These are phyloP conservation scores for Furcasterigmium sp. DNA, from an alignment of 2,329 filamentous ascomycete genomes.

Conservation along the genomic window DNA sequence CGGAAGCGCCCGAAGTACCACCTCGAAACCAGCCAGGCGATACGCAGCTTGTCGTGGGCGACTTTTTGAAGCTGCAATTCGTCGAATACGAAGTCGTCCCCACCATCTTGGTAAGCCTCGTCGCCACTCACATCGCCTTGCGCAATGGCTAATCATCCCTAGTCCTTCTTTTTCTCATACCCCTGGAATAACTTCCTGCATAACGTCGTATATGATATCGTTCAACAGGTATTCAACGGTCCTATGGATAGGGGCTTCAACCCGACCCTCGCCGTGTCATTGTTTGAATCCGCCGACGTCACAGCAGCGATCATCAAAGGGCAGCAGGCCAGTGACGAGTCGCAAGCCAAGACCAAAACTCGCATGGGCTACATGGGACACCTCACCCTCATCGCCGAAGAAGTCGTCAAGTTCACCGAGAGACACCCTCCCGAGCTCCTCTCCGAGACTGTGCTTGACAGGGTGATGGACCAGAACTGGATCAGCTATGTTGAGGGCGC, in stretches of 20 bases:
- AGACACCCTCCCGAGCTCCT: conserved; percentile 84
- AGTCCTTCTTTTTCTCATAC: conserved; percentile 98
- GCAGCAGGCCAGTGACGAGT: conserved; percentile 80
- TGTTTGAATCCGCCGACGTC: conserved; percentile 86
- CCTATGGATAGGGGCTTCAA: conserved; percentile 97
- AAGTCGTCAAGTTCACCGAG: conserved; percentile 97
- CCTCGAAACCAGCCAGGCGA: conserved; percentile 11
- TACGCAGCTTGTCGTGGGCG: conserved; percentile 75
- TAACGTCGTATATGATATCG: conserved; percentile 98
- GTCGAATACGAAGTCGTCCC: conserved; percentile 92
- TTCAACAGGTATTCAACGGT: conserved; percentile 98
- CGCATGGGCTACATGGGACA: conserved; percentile 98
- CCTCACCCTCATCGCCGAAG: conserved; percentile 91
- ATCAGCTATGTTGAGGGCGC: conserved; percentile 92
- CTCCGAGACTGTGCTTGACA: conserved; percentile 77
- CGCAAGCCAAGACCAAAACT: conserved; percentile 78
- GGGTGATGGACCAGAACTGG: conserved; percentile 86
- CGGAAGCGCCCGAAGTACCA: conserved; percentile 12
- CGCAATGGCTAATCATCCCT: background rate
- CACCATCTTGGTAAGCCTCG: conserved; percentile 74
- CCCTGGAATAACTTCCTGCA: conserved; percentile 99
- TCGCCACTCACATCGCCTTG: background rate
- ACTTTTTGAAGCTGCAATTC: conserved; percentile 93
- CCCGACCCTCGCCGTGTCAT: conserved; percentile 78
- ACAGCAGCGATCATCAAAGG: conserved; percentile 90